Evolutionary conservation across 2,329 filamentous ascomycete genomes (phyloP).

Genomic region (Fusarium kyushuense): DNA sequence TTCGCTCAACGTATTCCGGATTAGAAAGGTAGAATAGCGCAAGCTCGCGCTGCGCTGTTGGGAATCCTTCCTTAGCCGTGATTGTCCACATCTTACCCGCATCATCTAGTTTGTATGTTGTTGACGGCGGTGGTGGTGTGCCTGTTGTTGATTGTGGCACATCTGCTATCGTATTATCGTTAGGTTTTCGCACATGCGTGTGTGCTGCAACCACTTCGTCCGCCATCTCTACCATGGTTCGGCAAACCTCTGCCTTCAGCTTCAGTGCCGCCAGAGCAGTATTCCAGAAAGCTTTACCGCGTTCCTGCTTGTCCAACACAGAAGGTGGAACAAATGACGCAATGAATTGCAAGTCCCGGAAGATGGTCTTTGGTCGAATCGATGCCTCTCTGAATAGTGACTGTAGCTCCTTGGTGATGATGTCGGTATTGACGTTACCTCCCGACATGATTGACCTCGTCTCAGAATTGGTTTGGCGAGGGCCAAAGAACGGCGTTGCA

Average conservation of each 20-base stretch:
- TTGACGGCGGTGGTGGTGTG: conserved; percentile 62
- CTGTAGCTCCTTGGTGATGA: conserved; percentile 74
- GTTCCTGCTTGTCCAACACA: conserved; percentile 71
- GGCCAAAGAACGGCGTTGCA: conserved; percentile 50
- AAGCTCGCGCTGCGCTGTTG: conserved; percentile 90
- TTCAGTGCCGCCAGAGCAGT: conserved; percentile 88
- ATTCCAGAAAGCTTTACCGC: conserved; percentile 88
- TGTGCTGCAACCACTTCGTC: conserved; percentile 70
- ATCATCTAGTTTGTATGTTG: conserved; percentile 79
- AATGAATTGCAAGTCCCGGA: conserved; percentile 83
- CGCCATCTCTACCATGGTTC: conserved; percentile 77
- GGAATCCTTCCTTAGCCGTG: conserved; percentile 86
- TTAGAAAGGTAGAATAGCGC: conserved; percentile 94
- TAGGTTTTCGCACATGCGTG: conserved; percentile 69
- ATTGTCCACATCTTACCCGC: conserved; percentile 92
- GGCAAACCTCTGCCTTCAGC: conserved; percentile 88
- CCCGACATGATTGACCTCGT: conserved; percentile 63
- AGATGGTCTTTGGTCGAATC: conserved; percentile 82
- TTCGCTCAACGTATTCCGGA: conserved; percentile 83
- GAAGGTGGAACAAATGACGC: conserved; percentile 72
- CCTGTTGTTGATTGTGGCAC: conserved; percentile 54
- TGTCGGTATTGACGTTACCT: conserved; percentile 68
- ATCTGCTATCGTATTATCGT: conserved; percentile 49
- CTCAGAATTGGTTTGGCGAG: conserved; percentile 60
- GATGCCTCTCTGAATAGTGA: conserved; percentile 74